These are phyloP conservation scores for Leucocoprinus sp. DNA, from an alignment of 768 basidiomycete genomes.

Conservation along the genomic window DNA sequence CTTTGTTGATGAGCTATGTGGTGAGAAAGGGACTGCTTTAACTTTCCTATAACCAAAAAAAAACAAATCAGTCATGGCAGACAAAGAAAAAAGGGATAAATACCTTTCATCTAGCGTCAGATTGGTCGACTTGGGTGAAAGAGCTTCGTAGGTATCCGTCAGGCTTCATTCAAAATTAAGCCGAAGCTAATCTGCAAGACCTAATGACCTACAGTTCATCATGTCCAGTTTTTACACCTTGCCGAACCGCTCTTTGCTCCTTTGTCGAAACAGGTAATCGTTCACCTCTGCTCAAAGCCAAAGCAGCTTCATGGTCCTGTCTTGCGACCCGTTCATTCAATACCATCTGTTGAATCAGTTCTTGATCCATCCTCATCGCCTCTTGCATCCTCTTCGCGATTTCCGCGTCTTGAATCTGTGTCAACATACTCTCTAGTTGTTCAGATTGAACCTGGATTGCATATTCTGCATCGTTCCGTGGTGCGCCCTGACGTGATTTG, in stretches of 20 bases:
- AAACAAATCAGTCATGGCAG: too few relatives aligned
- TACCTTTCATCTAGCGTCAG: not conserved
- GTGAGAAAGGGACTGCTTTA: not conserved
- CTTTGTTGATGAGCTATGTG: not conserved
- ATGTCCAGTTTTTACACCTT: not conserved
- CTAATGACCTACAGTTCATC: not conserved
- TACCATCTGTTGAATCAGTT: slow-evolving; percentile 22
- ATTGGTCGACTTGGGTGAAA: slow-evolving; percentile 4
- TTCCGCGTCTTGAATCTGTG: slow-evolving; percentile 26
- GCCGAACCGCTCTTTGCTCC: slow-evolving; percentile 16
- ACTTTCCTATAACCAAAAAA: not conserved
- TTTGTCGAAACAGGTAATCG: slow-evolving; percentile 20
- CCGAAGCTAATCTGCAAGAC: not conserved
- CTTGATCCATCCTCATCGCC: slow-evolving; percentile 29
- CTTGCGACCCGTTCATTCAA: slow-evolving; percentile 28
- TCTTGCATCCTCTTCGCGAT: slow-evolving; percentile 35
- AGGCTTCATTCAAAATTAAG: not conserved
- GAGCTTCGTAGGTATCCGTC: not conserved
- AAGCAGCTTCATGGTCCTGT: slow-evolving; percentile 35
- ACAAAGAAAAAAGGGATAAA: not conserved
- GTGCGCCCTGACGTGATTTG: slow-evolving; percentile 23
- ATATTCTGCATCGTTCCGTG: slow-evolving; percentile 34
- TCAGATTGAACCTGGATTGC: slow-evolving; percentile 36
- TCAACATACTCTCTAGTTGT: slow-evolving; percentile 22
- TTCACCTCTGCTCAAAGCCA: slow-evolving; percentile 26